Base-by-base conservation (phyloP, 768 basidiomycete genomes). In the Russula ochroleuca region DNA sequence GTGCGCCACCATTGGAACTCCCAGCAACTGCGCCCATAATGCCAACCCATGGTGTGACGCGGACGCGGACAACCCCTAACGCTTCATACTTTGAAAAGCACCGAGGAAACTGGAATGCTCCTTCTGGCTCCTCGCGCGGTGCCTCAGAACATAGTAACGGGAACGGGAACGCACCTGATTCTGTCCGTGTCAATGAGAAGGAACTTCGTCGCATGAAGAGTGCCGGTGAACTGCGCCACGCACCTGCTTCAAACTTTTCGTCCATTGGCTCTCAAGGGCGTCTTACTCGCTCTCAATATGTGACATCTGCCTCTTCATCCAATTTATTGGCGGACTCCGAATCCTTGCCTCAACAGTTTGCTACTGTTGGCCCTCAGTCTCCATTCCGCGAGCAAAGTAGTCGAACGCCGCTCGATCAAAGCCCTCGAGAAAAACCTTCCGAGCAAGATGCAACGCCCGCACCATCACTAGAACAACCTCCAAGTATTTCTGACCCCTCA, bases 51-150 rank as follows among this genome's bases (percentile, higher is more conserved):
- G 65, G 70, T 28, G 79, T 81, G 55, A 77, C 80, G 19, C 80
- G 90, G 47, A 92, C 88, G 17, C 80, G 87, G 57, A 92, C 90
- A 13, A 85, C 89, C 0, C 90, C 90, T 11, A 88, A 87, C 62
- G 65, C 70, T 31, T 68, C 72, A 21, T 73, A 73, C 52, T 75
- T 72, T 50, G 75, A 76, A 41, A 72, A 72, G 64, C 71, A 57
- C 35, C 70, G 73, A 43, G 62, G 55, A 41, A 48, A 52, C 38
- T 50, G 23, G 35, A 56, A 59, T 31, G 47, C 59, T 33, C 41
- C 40, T 45, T 47, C 38, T n/a, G 37, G 62, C 21, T 11, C 52
- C 17, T 62, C 67, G 10, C 54, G 62, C 51, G 54, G 21, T 15
- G 13, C 50, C 45, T 61, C 59, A 31, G 50, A 61, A 19, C 61